These are phyloP conservation scores for Anthoceros angustus DNA, from an alignment of 225 moss, liverwort and hornwort genomes.

Conservation along the genomic window DNA sequence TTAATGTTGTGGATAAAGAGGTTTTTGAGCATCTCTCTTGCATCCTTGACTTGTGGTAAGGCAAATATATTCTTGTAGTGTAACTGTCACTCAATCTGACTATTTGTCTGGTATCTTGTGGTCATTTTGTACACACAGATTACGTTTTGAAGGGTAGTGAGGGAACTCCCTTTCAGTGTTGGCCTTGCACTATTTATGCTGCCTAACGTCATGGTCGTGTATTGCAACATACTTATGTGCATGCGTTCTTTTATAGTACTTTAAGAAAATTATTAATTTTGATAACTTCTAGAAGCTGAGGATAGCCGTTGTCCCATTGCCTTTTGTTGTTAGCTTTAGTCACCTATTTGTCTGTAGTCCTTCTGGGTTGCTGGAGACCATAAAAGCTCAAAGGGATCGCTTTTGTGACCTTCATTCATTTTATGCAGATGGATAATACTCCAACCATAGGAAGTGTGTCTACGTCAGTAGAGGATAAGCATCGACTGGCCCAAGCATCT, in stretches of 20 bases:
- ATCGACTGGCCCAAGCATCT: conserved; percentile 62
- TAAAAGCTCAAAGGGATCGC: neutral
- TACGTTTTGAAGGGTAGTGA: conserved; percentile 95
- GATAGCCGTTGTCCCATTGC: no score
- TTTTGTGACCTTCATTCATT: neutral
- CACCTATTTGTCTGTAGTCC: no score
- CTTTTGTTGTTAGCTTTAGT: no score
- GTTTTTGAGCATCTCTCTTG: neutral
- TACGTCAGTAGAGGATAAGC: conserved; percentile 80
- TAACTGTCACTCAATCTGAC: neutral
- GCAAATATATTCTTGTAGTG: neutral
- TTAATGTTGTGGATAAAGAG: conserved; percentile 2
- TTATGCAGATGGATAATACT: conserved; percentile 77
- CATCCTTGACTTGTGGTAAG: neutral
- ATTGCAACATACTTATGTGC: conserved; percentile 52
- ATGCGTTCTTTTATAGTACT: neutral
- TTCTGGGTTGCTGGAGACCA: neutral
- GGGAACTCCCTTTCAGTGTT: conserved; percentile 91
- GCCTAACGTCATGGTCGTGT: neutral
- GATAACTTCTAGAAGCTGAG: neutral
- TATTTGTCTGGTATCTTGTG: no score
- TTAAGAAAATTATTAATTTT: neutral
- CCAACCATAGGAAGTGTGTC: conserved; percentile 97
- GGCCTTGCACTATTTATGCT: neutral
- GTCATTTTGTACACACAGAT: conserved; percentile 33